Conservation (phyloP, 2,329 filamentous ascomycete species). For the Colletotrichum sp. region DNA sequence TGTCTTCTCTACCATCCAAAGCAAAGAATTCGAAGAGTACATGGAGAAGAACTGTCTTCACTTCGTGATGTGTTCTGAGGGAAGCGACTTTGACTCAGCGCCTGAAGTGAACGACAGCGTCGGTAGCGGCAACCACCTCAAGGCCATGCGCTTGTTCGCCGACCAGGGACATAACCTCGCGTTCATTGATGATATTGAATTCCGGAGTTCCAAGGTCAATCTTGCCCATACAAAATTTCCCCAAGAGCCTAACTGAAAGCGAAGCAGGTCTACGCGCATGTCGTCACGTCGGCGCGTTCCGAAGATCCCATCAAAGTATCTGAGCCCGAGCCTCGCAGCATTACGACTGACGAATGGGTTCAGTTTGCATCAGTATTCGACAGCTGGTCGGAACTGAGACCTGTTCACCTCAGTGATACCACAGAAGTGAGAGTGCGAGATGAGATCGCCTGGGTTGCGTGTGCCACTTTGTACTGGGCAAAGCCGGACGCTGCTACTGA, state of each 20-base stretch:
- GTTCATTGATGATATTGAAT: constrained; percentile 68
- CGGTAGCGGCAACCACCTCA: constrained; percentile 30
- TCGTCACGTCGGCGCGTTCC: neutral
- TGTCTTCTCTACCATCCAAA: neutral
- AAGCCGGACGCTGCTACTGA: neutral
- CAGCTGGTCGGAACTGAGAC: neutral
- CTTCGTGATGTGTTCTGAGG: constrained; percentile 59
- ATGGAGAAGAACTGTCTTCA: constrained; percentile 60
- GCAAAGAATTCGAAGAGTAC: constrained; percentile 58
- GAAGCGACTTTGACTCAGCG: neutral
- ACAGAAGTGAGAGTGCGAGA: neutral
- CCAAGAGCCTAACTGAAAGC: neutral
- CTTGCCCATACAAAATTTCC: rapidly evolving
- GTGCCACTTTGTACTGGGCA: neutral
- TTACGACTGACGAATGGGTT: neutral
- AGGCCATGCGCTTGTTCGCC: constrained; percentile 61
- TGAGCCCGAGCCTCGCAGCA: neutral
- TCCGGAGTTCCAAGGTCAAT: constrained; percentile 65
- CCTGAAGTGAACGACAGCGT: neutral
- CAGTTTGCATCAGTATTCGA: neutral
- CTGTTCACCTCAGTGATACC: neutral
- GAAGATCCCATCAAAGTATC: neutral
- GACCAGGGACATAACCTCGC: constrained; percentile 63
- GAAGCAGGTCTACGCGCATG: neutral
- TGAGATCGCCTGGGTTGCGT: neutral